Base-by-base conservation (phyloP, 495 filamentous ascomycete species). In the Penicillium cinerascens region DNA sequence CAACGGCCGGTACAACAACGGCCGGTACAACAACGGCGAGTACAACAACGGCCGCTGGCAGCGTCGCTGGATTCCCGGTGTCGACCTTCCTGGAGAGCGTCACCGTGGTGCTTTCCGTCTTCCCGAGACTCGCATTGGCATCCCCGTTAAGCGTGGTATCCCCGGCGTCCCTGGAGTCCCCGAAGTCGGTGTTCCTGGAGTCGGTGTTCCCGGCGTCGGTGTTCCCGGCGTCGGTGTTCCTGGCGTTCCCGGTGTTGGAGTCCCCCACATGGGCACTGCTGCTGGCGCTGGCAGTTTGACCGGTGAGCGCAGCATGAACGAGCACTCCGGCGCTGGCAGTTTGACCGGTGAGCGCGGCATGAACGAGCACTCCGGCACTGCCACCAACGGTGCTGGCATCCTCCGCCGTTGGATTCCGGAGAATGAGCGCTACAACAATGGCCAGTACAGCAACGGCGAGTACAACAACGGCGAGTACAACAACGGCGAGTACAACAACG, bases 141-240 rank as follows among this genome's bases (percentile, higher is more conserved):
- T 40, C n/a, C 39, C 54, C 46, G 47, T 44, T 18, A 64, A 61
- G 58, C 58, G 58, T 37, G 41, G 45, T 27, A 2, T 42, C 37
- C 23, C 15, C 11, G 41, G 20, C 17, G 35, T 41, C 37, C 39
- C 15, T n/a, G 20, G 37, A 27, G 16, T 20, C 7, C 37, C 42
- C 17, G 50, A 23, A 18, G 46, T 23, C 11, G n/a, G 29, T 36
- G 21, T 20, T 40, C 18, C 33, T 38, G 51, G 48, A 21, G n/a
- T 47, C 50, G 42, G 37, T 35, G 42, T 33, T 10, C 40, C 43
- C 26, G 36, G 33, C 9, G 45, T 47, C 20, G 40, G 44, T 47
- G 37, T 20, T 39, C 37, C 50, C 16, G 42, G 27, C 0, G n/a
- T 25, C 10, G 33, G 20, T 7, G 9, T 10, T 38, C 35, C 27